phyloP scores from a whole-genome alignment of 345 rosid genomes.

The Salix brachista region DNA sequence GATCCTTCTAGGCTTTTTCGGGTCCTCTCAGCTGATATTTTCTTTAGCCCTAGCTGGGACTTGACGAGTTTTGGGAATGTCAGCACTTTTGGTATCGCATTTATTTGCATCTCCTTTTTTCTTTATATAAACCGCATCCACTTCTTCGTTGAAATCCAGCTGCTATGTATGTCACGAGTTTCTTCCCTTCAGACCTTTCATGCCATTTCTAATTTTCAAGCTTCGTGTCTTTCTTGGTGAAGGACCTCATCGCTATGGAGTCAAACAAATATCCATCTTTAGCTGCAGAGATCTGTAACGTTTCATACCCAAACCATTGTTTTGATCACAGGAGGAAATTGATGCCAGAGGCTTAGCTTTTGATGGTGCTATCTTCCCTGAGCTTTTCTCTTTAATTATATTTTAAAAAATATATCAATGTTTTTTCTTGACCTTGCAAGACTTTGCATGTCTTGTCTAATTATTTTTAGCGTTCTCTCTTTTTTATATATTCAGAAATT shows the following conservation, averaged over 20 bases:
- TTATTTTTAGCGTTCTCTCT: fast-evolving
- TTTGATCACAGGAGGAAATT: background rate
- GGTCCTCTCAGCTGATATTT: slow-evolving; percentile 13
- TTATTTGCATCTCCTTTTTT: slow-evolving; percentile 14
- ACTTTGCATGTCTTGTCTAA: background rate
- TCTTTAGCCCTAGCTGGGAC: slow-evolving; percentile 19
- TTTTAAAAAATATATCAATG: background rate
- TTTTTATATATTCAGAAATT: background rate
- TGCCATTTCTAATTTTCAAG: background rate
- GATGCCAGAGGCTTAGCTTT: background rate
- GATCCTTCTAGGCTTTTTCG: background rate
- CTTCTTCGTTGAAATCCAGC: background rate
- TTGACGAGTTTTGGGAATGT: slow-evolving; percentile 32
- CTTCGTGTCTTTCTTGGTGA: background rate
- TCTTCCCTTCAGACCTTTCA: slow-evolving; percentile 10
- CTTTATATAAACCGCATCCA: slow-evolving; percentile 12
- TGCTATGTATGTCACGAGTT: background rate
- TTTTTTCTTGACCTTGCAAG: slow-evolving; percentile 34
- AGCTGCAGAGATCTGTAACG: background rate
- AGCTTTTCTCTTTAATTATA: slow-evolving; percentile 30
- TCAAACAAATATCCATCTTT: background rate
- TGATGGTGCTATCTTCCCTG: slow-evolving; percentile 50
- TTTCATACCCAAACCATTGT: background rate
- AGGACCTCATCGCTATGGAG: slow-evolving; percentile 11
- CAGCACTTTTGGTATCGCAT: slow-evolving; percentile 21